Evolutionary conservation across 2,329 filamentous ascomycete species (phyloP).

Genomic region (Arthrobotrys pseudoclavata): DNA sequence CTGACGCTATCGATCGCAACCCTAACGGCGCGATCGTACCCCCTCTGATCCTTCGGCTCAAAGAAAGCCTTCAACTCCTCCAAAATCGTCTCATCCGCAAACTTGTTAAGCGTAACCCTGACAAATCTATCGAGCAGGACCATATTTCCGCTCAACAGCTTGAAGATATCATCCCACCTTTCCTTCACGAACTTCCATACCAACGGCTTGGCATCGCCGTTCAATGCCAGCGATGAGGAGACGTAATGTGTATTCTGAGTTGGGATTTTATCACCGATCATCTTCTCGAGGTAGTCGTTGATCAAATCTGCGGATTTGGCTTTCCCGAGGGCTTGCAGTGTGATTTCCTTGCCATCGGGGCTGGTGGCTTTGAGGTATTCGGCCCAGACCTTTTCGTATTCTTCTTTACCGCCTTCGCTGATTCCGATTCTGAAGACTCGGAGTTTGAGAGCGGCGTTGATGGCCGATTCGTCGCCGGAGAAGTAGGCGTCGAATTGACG

Average conservation of each 20-base stretch:
- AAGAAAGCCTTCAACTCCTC: conserved; percentile 89
- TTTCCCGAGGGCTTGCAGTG: conserved; percentile 80
- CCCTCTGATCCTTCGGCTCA: conserved; percentile 83
- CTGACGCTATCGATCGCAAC: conserved; percentile 88
- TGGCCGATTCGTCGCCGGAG: conserved; percentile 75
- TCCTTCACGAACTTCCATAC: conserved; percentile 89
- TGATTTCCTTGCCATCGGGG: conserved; percentile 91
- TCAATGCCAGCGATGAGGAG: conserved; percentile 78
- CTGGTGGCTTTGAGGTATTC: conserved; percentile 87
- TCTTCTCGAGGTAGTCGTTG: conserved; percentile 76
- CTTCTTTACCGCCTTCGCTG: conserved; percentile 77
- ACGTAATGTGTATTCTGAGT: conserved; percentile 89
- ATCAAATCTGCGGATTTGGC: conserved; percentile 79
- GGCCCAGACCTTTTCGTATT: conserved; percentile 81
- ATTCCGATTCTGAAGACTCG: conserved; percentile 85
- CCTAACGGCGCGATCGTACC: conserved; percentile 86
- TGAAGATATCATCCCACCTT: conserved; percentile 81
- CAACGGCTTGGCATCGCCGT: conserved; percentile 78
- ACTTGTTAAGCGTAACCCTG: conserved; percentile 81
- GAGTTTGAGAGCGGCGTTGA: conserved; percentile 84
- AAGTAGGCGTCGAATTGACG: conserved; percentile 85
- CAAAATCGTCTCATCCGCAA: conserved; percentile 77
- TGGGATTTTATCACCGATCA: conserved; percentile 86
- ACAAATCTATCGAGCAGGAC: conserved; percentile 87
- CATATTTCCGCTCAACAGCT: conserved; percentile 82